Base-by-base conservation (phyloP, 2,329 filamentous ascomycete species). In the Corinectria fuckeliana region DNA sequence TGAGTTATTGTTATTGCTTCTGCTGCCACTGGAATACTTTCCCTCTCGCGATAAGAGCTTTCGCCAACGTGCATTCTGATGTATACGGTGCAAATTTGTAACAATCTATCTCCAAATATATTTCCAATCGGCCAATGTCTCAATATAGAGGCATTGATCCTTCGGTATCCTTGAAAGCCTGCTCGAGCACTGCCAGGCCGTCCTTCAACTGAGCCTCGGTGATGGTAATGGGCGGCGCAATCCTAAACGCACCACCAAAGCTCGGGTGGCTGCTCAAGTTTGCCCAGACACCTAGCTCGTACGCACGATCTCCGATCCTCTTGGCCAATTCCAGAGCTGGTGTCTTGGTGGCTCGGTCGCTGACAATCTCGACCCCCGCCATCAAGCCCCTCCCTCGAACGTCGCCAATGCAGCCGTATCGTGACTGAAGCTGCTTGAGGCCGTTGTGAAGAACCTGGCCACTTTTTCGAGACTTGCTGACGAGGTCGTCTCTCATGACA, bases 391-490 rank as follows among this genome's bases (percentile, higher is more conserved):
- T 77, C 0, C 85, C 85, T 9, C 86, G 80, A 0, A 89, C 81
- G 66, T 88, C 85, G 1, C 86, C 86, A 50, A 89, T 85, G 70
- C 85, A 89, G 26, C 79, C 81, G 67, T 86, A 88, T n/a, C 79
- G 78, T 18, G 72, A 68, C 65, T 81, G 78, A 16, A 85, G 73
- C 26, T 57, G 70, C 21, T 72, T 72, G n/a, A 86, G 78, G 2
- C 80, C 83, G 0, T 68, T 74, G 57, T 80, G 80, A 3, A 88
- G 73, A 20, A 80, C 70, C 2, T 72, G 59, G 1, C 85, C 85
- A 5, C 79, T 74, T 25, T 72, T 67, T 5, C 74, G 69, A 4
- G 84, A 79, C 2, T 78, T 76, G 58, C 74, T 72, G 16, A 83
- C 80, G 9, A 89, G 73, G 18, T 78, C 73, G 60, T 88, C 85